Percentiles rank a stretch among this genome's conserved stretches.
Conservation (phyloP, 306 rosid genomes). For the Vigna reflexopilosa region DNA sequence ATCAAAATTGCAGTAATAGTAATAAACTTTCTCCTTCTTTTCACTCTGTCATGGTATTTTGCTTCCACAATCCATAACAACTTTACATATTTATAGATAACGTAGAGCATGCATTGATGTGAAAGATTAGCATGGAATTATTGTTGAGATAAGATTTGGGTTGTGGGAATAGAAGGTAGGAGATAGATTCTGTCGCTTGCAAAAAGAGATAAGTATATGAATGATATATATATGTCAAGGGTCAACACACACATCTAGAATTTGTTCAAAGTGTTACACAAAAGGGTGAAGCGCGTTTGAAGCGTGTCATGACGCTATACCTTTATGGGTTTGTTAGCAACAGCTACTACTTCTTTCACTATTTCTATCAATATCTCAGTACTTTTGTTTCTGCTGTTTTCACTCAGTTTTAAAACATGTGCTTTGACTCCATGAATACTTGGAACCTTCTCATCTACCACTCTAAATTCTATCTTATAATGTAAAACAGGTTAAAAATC, state of each 20-base stretch:
- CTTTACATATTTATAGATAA: conserved; percentile 7
- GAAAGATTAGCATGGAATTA: not conserved
- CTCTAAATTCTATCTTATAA: too few species aligned
- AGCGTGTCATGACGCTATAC: not conserved
- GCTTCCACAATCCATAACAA: not conserved
- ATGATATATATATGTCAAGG: conserved; percentile 3
- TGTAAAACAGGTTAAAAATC: too few species aligned
- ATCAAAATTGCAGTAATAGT: too few species aligned
- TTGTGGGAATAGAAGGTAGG: not conserved
- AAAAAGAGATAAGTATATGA: conserved; percentile 3
- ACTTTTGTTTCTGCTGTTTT: not conserved
- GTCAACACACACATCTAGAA: not conserved
- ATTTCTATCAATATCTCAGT: too few species aligned
- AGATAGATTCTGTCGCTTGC: conserved; percentile 4
- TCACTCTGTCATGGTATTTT: not conserved
- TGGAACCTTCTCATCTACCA: too few species aligned
- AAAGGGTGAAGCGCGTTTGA: not conserved
- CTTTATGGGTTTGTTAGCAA: not conserved
- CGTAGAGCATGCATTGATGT: not conserved
- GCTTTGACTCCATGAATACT: too few species aligned
- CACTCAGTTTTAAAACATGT: not conserved
- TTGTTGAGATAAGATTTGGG: not conserved
- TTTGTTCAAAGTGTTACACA: conserved; percentile 11
- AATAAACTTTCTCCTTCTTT: not conserved
- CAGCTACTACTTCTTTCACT: not conserved